Percentiles rank a stretch among this genome's conserved stretches.
phyloP scores from a whole-genome alignment of 1,284 basidiomycete species.

The Mixia osmundae region DNA sequence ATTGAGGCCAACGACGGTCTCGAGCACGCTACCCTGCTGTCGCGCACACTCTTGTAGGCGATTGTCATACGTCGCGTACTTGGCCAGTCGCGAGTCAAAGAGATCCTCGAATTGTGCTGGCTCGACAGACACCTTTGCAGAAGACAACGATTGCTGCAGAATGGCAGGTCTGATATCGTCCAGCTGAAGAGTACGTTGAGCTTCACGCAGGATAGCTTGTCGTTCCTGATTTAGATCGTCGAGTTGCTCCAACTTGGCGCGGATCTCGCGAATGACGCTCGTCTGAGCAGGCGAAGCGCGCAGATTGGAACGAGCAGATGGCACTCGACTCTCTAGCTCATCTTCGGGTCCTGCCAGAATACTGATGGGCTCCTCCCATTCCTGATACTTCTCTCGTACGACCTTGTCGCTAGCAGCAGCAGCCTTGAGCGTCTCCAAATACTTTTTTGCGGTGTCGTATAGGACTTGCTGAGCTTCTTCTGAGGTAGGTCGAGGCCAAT shows the following conservation, averaged over 20 bases:
- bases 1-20: slow-evolving; percentile 26
- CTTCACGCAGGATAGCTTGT: slow-evolving; percentile 39
- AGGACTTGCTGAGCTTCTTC: slow-evolving; percentile 54
- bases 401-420: slow-evolving; percentile 49
- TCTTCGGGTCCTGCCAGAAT: slow-evolving; percentile 28
- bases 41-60: slow-evolving; percentile 37
- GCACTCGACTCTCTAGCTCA: slow-evolving; percentile 11
- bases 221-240: slow-evolving; percentile 45
- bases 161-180: slow-evolving; percentile 59
- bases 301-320: slow-evolving; percentile 8
- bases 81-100: slow-evolving; percentile 49
- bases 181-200: slow-evolving; percentile 35
- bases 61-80: slow-evolving; percentile 49
- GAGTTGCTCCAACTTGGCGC: slow-evolving; percentile 52
- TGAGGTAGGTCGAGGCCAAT: slow-evolving; percentile 36
- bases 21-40: slow-evolving; percentile 41
- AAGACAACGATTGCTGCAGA: slow-evolving; percentile 33
- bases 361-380: slow-evolving; percentile 52
- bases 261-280: slow-evolving; percentile 32
- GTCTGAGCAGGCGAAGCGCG: slow-evolving; percentile 3
- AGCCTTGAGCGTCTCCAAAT: slow-evolving; percentile 43
- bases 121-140: slow-evolving; percentile 19
- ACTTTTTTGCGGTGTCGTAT: slow-evolving; percentile 42
- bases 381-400: slow-evolving; percentile 57
- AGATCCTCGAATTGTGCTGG: slow-evolving; percentile 63